A percentile compares a stretch with the other conserved stretches of the same genome.
phyloP scores from a whole-genome alignment of 2,329 filamentous ascomycete species.

The Penicillium decumbens region DNA sequence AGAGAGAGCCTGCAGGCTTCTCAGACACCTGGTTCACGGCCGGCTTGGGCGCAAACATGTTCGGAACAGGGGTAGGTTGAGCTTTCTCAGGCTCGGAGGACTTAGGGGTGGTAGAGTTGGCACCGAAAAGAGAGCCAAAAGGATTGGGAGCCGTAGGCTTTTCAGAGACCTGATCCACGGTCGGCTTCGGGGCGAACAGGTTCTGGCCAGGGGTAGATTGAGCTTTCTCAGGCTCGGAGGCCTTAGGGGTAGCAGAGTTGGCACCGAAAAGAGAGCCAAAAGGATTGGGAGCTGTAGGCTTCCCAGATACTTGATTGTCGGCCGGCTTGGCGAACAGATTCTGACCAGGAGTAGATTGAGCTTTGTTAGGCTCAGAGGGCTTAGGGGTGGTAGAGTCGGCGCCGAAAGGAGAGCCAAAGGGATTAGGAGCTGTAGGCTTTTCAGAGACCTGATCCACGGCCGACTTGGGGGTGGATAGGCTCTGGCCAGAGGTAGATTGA shows the following conservation, averaged over 20 bases:
- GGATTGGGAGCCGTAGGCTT: constrained; percentile 1
- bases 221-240: not conserved
- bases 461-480: not conserved
- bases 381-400: constrained; percentile 2
- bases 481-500: not conserved
- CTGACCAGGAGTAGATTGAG: constrained; percentile 11
- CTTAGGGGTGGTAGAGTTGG: not conserved
- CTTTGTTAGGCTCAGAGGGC: not conserved
- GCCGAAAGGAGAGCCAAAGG: constrained; percentile 28
- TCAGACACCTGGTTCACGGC: not conserved
- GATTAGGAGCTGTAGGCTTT: not conserved
- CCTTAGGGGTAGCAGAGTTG: constrained; percentile 2
- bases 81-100: not conserved
- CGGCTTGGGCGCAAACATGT: constrained; percentile 10
- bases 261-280: constrained; percentile 24
- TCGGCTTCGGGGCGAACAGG: not conserved
- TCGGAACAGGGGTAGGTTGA: constrained; percentile 13
- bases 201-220: not conserved
- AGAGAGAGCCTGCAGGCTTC: constrained; percentile 16
- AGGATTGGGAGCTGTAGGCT: constrained; percentile 10
- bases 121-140: constrained; percentile 28
- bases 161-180: not conserved
- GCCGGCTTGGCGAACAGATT: not conserved
- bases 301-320: not conserved
- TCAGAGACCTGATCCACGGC: not conserved